Base-by-base conservation (phyloP, 2,329 filamentous ascomycete species). In the Cladobotryum protrusum region DNA sequence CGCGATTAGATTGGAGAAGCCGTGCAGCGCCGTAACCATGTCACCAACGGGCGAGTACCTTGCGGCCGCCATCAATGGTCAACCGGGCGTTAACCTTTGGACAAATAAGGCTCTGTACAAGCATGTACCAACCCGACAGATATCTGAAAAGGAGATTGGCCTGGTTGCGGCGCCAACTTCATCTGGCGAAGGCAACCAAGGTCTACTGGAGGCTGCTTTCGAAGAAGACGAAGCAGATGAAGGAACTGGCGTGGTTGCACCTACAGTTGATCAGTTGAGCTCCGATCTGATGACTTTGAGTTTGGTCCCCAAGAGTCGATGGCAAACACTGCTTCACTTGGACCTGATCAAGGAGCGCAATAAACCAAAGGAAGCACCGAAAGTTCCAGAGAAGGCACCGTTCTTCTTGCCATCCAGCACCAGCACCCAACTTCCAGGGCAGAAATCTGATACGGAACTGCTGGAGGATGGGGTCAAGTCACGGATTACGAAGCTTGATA, bases 281-380 rank as follows among this genome's bases (percentile, higher is more conserved):
- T 71, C 82, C 3, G 85, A 91, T 52, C 85, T 99, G 70, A 85
- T 91, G 63, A 96, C 91, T 1, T 76, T 99, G 50, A 95, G 88
- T 67, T 69, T 97, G 45, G 85, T 97, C 4, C 95, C 93, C 11
- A 90, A 87, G 66, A 89, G 87, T 54, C 82, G 87, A 60, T 99
- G 93, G 93, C 92, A 97, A 68, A 96, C 90, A 1, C 75, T 99
- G 13, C 75, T 99, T 24, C 89, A 99, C 66, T 78, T 99, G 2
- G 93, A 99, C 63, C 73, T 90, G 20, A 96, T 99, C 64, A 87
- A 91, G 71, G 82, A 90, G 68, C 87, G 93, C 54, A 99, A 99
- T 70, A 95, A 93, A 68, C 93, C 95, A 0, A 91, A 83, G 57
- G 90, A 96, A 67, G 82, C 91, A 0, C 91, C 91, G 14, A 96